phyloP scores from a whole-genome alignment of 2,329 filamentous ascomycete species.

The Penicillium sumatraense region DNA sequence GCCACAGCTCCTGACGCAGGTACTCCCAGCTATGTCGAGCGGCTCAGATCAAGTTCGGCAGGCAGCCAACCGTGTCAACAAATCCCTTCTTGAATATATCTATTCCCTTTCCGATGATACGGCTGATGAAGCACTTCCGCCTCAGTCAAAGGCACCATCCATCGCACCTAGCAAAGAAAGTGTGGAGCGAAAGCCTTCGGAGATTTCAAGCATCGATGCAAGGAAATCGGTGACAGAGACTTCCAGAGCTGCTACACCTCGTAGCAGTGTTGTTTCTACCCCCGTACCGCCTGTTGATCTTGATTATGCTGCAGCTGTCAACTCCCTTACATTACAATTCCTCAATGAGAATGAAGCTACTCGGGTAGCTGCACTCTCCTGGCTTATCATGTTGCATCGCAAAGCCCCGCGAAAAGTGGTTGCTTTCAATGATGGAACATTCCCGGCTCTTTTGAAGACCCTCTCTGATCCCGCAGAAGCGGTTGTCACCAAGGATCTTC shows the following conservation, averaged over 20 bases:
- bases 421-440: constrained; percentile 95
- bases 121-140: constrained; percentile 45
- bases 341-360: constrained; percentile 97
- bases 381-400: constrained; percentile 96
- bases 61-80: constrained; percentile 87
- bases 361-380: constrained; percentile 87
- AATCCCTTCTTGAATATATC: constrained; percentile 89
- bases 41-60: constrained; percentile 86
- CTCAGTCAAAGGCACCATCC: constrained; percentile 46
- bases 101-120: constrained; percentile 81
- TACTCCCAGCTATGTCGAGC: constrained; percentile 92
- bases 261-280: constrained; percentile 52
- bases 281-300: constrained; percentile 64
- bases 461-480: constrained; percentile 93
- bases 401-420: constrained; percentile 93
- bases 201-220: constrained; percentile 31
- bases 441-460: constrained; percentile 93
- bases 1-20: constrained; percentile 85
- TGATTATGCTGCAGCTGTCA: constrained; percentile 95
- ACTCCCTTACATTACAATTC: constrained; percentile 88
- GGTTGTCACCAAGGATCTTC: constrained; percentile 91
- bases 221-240: constrained; percentile 37
- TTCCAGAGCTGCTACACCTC: constrained; percentile 47
- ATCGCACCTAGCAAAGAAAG: constrained; percentile 42
- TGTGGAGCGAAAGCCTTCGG: constrained; percentile 42